Evolutionary conservation across 177 flowering plant genomes (phyloP).

Genomic region (Vitis hybrid): DNA sequence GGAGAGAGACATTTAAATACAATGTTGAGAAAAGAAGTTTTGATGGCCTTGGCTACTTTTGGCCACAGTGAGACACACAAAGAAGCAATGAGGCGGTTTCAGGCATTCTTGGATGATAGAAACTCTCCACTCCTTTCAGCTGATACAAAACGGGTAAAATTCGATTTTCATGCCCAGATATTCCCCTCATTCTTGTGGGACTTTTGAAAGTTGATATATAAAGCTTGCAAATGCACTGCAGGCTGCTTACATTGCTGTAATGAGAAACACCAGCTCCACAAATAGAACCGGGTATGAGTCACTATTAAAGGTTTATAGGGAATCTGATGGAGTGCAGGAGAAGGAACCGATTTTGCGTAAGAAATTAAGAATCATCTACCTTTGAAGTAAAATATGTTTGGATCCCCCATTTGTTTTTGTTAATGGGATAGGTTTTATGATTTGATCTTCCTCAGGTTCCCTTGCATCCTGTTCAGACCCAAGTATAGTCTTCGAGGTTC

Average conservation of each 20-base stretch:
- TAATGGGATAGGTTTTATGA: neutral
- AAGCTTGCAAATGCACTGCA: slow-evolving; percentile 6
- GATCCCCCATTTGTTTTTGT: neutral
- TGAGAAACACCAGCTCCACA: slow-evolving; percentile 21
- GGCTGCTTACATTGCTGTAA: slow-evolving; percentile 36
- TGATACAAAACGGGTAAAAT: slow-evolving; percentile 23
- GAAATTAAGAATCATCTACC: neutral
- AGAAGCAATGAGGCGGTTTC: slow-evolving; percentile 32
- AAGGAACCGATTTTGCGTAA: slow-evolving; percentile 29
- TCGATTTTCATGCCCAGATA: neutral
- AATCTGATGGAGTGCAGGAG: slow-evolving; percentile 29
- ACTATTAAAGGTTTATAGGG: slow-evolving; percentile 23
- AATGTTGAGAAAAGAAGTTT: slow-evolving; percentile 29
- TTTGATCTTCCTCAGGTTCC: slow-evolving; percentile 16
- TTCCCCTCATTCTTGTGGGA: neutral
- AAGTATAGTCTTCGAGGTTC: slow-evolving; percentile 19
- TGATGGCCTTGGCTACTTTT: slow-evolving; percentile 26
- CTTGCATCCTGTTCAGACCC: slow-evolving; percentile 31
- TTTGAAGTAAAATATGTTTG: neutral
- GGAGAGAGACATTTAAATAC: slow-evolving; percentile 31
- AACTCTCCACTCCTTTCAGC: slow-evolving; percentile 25
- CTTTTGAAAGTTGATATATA: neutral
- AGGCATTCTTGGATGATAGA: slow-evolving; percentile 20
- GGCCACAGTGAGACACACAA: slow-evolving; percentile 24
- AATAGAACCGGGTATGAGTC: slow-evolving; percentile 25